phyloP scores from a whole-genome alignment of 2,329 filamentous ascomycete genomes.

The Fusarium metavorans region DNA sequence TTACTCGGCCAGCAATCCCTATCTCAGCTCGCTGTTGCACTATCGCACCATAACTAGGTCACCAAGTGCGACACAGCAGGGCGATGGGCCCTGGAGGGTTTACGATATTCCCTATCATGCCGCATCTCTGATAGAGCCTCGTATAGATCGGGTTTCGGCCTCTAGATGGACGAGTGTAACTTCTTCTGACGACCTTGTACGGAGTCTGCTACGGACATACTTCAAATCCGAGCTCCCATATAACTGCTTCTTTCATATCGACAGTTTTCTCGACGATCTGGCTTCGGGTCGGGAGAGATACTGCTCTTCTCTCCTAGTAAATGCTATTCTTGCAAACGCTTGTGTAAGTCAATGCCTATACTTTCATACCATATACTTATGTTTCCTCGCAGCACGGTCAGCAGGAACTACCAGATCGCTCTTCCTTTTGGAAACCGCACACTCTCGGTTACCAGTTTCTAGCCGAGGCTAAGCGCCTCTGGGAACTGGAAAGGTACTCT shows the following conservation, averaged over 20 bases:
- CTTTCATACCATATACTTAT: no score
- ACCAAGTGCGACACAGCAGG: not conserved
- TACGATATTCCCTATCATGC: not conserved
- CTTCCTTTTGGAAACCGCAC: not conserved
- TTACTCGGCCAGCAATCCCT: not conserved
- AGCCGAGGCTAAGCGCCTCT: not conserved
- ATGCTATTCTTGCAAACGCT: not conserved
- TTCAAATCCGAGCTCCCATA: not conserved
- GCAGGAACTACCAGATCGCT: not conserved
- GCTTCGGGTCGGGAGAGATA: not conserved
- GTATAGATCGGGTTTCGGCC: not conserved
- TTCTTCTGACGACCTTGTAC: not conserved
- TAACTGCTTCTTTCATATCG: not conserved
- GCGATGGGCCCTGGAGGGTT: not conserved
- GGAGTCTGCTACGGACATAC: not conserved
- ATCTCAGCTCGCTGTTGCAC: not conserved
- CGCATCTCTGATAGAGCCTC: not conserved
- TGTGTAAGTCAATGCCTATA: not conserved
- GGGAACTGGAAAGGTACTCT: not conserved
- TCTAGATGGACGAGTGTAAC: not conserved
- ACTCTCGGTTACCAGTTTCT: not conserved
- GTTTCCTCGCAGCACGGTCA: not conserved
- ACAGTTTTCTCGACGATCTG: not conserved
- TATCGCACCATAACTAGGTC: not conserved
- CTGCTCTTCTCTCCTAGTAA: not conserved